phyloP scores from a whole-genome alignment of 1,139 yeast genomes.

The Kluyveromyces sp. region DNA sequence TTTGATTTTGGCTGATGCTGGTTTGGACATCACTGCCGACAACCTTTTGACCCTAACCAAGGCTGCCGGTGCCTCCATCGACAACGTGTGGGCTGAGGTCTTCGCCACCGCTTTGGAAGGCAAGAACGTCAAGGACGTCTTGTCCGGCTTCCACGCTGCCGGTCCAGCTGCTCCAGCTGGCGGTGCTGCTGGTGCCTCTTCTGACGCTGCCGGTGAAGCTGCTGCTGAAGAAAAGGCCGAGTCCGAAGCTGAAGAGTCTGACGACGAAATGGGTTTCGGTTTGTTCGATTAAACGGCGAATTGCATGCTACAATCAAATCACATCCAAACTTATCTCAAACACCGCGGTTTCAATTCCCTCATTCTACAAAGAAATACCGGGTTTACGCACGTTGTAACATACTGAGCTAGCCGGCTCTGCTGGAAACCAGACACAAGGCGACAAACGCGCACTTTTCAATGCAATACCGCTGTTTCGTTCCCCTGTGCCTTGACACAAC shows the following conservation, averaged over 20 bases:
- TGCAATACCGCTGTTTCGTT: too few species aligned
- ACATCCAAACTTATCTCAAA: background rate
- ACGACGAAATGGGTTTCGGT: conserved; percentile 84
- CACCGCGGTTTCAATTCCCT: background rate
- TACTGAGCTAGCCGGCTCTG: too few species aligned
- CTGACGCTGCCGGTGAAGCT: conserved; percentile 50
- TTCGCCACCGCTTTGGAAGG: conserved; percentile 97
- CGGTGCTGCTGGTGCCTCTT: conserved; percentile 48
- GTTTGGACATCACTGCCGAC: conserved; percentile 89
- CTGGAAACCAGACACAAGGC: too few species aligned
- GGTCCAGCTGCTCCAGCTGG: conserved; percentile 57
- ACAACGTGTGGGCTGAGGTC: conserved; percentile 83
- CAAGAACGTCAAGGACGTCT: conserved; percentile 86
- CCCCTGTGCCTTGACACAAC: too few species aligned
- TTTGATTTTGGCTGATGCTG: conserved; percentile 96
- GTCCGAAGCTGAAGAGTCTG: conserved; percentile 52
- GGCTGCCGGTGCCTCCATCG: conserved; percentile 88
- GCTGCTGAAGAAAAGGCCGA: conserved; percentile 47
- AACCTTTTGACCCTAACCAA: conserved; percentile 77
- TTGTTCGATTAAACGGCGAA: conserved; percentile 47
- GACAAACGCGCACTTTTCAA: too few species aligned
- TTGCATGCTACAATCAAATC: background rate
- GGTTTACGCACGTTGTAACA: too few species aligned
- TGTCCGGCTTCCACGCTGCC: conserved; percentile 70
- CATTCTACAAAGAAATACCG: background rate